Conservation (phyloP, 164 flowering plant species). For the Platanus orientalis region DNA sequence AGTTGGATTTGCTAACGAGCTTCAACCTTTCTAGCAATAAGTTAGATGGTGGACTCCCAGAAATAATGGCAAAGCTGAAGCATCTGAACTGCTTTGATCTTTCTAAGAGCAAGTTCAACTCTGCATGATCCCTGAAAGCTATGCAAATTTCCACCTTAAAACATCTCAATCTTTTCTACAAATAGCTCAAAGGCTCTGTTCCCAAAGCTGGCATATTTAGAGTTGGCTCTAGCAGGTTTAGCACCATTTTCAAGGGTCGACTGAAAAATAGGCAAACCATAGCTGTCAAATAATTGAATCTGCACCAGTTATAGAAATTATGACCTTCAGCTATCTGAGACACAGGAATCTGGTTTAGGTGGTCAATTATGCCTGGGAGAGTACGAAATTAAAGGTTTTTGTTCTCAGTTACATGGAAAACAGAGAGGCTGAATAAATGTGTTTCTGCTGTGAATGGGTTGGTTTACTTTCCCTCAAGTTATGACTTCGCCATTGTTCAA, state of each 20-base stretch:
- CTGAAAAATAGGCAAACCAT: conserved; percentile 31
- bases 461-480: conserved; percentile 52
- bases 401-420: conserved; percentile 50
- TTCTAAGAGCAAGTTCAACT: conserved; percentile 18
- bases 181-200: conserved; percentile 58
- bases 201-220: conserved; percentile 54
- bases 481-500: conserved; percentile 44
- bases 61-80: conserved; percentile 9
- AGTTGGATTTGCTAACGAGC: conserved; percentile 21
- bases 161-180: conserved; percentile 62
- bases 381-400: conserved; percentile 44
- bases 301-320: conserved; percentile 43
- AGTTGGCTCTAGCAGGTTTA: conserved; percentile 39
- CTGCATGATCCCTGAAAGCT: neutral
- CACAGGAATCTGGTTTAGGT: conserved; percentile 47
- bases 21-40: conserved; percentile 52
- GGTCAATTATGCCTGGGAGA: conserved; percentile 35
- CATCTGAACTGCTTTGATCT: conserved; percentile 12
- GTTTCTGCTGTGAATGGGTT: conserved; percentile 49
- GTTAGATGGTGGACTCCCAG: conserved; percentile 44
- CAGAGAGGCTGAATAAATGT: conserved; percentile 40
- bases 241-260: conserved; percentile 40
- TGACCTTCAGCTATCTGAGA: conserved; percentile 36
- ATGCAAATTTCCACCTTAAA: conserved; percentile 29
- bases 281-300: conserved; percentile 40